Base-by-base conservation (phyloP, 306 rosid species). In the Ormosia emarginata region DNA sequence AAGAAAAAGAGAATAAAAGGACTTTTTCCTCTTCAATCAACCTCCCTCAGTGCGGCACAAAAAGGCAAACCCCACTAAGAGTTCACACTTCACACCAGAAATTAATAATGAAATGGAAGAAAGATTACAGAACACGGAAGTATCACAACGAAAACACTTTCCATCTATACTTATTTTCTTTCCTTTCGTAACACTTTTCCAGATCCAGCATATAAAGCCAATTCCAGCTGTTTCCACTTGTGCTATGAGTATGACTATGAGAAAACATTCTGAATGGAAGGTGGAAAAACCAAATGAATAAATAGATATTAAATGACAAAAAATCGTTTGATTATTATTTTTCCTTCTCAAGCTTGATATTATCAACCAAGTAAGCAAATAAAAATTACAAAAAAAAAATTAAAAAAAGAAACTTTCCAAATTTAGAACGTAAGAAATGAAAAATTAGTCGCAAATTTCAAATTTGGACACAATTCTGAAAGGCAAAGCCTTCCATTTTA, bases 161-260 rank as follows among this genome's bases (percentile, higher is more conserved):
- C 77, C 86, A 85, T 77, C 79, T 75, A 68, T 78, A 72, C 75
- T 66, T 77, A 63, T 81, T 78, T 66, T 79, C 49, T 76, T 78
- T 70, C 88, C 68, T 71, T 75, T 86, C 86, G 33, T 32, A 52
- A 83, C 79, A 66, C 83, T 85, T 85, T 88, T 85, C 86, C 85
- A 84, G 94, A 94, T 90, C 97, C 97, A 89, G 81, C 90, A 69
- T 64, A 79, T 71, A 89, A 89, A 90, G 92, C 87, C 79, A 85
- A 73, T 84, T 64, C 87, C 88, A 89, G 90, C 92, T 87, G 91
- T 87, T 89, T 78, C 89, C 87, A 83, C 83, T 78, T 81, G 59
- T 69, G 74, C 49, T 74, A 75, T 68, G 77, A 74, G 8, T 56
- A 67, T 67, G 55, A 74, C 69, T 46, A 5, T 56, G 85, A 75